Evolutionary conservation across 768 basidiomycete species (phyloP), one percentile per base, ranked within the genome.

Genomic region (Multifurca ochricompacta): DNA sequence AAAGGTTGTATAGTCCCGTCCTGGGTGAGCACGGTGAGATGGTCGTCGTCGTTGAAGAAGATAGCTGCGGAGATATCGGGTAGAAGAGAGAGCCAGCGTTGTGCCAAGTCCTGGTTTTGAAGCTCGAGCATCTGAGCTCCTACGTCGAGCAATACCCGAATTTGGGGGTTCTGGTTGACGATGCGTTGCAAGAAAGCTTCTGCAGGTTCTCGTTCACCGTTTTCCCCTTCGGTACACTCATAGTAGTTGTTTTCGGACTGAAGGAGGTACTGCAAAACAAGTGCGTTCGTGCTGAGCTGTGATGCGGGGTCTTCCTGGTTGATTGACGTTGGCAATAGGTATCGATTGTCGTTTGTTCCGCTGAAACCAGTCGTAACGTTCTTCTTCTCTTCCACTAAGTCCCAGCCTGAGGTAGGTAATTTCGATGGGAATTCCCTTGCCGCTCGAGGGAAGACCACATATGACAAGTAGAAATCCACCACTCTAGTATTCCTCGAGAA

Each of bases 91-190:
- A 80, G 62, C 80, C 79, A 80, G 5, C 58, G 32, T 27, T 46
- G 30, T 3, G 69, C 74, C 6, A 80, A 43, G 19, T 74, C 65
- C 1, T 58, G 32, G 48, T 77, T 80, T 21, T 68, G 62, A 52
- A 77, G 64, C 34, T 81, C 77, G 8, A 80, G 65, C 65, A 81
- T 75, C 53, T 80, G 79, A 0, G 79, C 79, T 3, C 79, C 79
- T 10, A 80, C 79, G 40, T 80, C 79, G n/a, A 80, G 64, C 18
- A 80, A 62, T 4, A 79, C 77, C 19, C 69, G 70, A 25, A 79
- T 66, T 11, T 66, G 61, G 4, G 71, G 72, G 2, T 43, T 48
- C 53, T 76, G 69, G 0, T 48, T 18, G 13, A 67, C 65, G 2
- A 80, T 13, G 13, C 65, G 57, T 1, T 61, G 6, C 13, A 79